Percentiles rank a stretch among this genome's conserved stretches.
These are phyloP conservation scores for Favolaschia claudopus DNA, from an alignment of 768 basidiomycete species.

Conservation along the genomic window DNA sequence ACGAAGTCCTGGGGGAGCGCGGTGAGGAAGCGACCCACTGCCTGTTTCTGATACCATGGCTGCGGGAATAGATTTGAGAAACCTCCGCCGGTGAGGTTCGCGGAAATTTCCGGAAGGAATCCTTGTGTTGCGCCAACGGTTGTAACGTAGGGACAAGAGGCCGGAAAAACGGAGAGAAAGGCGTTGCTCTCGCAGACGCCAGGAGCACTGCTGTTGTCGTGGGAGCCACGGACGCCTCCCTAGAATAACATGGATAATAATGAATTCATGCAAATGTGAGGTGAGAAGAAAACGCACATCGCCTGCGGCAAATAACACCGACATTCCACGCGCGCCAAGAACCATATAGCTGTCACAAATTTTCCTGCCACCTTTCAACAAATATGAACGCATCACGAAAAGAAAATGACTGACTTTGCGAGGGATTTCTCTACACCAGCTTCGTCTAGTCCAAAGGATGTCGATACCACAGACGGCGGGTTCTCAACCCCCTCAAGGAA, in stretches of 20 bases:
- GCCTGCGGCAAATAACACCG: neutral
- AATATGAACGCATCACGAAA: neutral
- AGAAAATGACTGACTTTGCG: neutral
- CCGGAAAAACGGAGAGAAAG: slow-evolving; percentile 17
- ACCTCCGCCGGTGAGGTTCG: slow-evolving; percentile 27
- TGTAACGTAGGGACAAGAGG: slow-evolving; percentile 32
- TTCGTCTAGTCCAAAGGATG: neutral
- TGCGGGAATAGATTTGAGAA: slow-evolving; percentile 27
- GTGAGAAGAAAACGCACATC: neutral
- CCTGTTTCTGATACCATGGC: slow-evolving; percentile 46
- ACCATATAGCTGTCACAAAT: slow-evolving; percentile 6
- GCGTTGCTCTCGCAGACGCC: neutral
- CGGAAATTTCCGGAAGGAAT: slow-evolving; percentile 19
- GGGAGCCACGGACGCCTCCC: too few relatives aligned
- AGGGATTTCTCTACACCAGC: neutral
- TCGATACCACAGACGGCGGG: neutral
- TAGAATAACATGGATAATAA: too few relatives aligned
- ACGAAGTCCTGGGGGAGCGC: slow-evolving; percentile 40
- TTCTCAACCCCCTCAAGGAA: neutral
- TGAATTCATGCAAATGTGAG: neutral
- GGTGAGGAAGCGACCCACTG: slow-evolving; percentile 41
- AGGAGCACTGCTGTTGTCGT: slow-evolving; percentile 7
- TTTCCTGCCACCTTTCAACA: neutral
- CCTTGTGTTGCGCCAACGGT: slow-evolving; percentile 29
- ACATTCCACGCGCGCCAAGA: slow-evolving; percentile 7